Conservation (phyloP, 495 filamentous ascomycete species). For the Hypoxylon crocopeplum region DNA sequence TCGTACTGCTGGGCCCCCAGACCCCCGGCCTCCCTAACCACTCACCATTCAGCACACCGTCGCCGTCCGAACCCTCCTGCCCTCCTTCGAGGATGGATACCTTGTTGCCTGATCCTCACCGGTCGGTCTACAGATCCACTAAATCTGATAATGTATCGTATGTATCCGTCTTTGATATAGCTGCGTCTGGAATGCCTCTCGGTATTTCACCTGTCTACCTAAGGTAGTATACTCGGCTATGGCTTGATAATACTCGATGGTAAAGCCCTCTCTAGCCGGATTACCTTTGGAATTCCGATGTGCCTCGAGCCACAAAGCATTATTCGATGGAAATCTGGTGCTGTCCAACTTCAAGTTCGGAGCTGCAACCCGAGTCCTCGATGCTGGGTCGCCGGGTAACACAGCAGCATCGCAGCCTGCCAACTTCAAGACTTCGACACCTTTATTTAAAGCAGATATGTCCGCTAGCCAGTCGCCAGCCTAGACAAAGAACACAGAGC, state of each 20-base stretch:
- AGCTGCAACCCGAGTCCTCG: slow-evolving; percentile 34
- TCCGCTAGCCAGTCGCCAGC: slow-evolving; percentile 4
- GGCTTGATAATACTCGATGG: not conserved
- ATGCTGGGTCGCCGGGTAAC: slow-evolving; percentile 26
- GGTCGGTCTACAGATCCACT: slow-evolving; percentile 26
- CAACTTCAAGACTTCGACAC: not conserved
- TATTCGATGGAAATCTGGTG: slow-evolving; percentile 18
- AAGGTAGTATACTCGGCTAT: no score
- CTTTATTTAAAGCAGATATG: slow-evolving; percentile 9
- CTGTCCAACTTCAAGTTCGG: slow-evolving; percentile 18
- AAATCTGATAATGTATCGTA: slow-evolving; percentile 12
- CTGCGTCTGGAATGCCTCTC: slow-evolving; percentile 3
- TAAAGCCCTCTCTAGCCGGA: slow-evolving; percentile 32
- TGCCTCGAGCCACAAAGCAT: not conserved
- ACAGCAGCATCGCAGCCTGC: slow-evolving; percentile 7
- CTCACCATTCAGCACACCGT: slow-evolving; percentile 13
- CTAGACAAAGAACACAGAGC: not conserved
- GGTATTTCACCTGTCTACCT: slow-evolving; percentile 4
- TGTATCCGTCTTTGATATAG: slow-evolving; percentile 3
- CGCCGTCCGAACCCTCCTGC: slow-evolving; percentile 12
- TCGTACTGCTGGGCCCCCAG: not conserved
- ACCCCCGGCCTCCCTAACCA: not conserved
- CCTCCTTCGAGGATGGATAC: slow-evolving; percentile 7
- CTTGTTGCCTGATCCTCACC: slow-evolving; percentile 35
- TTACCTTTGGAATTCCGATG: not conserved